Evolutionary conservation across 176 grass and related monocot species (phyloP).

Genomic region (Tillandsia fasciculata): DNA sequence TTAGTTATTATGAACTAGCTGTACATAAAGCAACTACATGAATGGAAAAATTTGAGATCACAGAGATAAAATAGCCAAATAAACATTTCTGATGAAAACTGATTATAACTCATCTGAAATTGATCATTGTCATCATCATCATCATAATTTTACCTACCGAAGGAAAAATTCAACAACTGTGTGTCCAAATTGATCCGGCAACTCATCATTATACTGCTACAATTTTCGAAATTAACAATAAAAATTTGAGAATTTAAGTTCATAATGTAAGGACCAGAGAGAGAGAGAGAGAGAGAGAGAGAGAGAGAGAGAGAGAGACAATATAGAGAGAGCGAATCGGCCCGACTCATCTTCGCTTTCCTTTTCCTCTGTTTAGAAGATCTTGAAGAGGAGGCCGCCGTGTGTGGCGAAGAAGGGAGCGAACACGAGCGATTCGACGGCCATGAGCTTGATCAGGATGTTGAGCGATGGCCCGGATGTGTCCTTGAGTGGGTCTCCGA

Average conservation of each 20-base stretch:
- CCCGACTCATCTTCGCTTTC: background rate
- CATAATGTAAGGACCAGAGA: background rate
- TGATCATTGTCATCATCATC: background rate
- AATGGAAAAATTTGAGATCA: too few species aligned
- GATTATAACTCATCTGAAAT: background rate
- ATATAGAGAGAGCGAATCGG: background rate
- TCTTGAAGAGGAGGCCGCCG: constrained; percentile 80
- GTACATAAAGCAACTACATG: too few species aligned
- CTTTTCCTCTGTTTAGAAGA: constrained; percentile 23
- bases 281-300: background rate
- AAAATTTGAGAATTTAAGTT: background rate
- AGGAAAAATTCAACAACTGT: background rate
- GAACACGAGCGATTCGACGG: constrained; percentile 84
- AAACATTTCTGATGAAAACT: background rate
- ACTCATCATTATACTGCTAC: background rate
- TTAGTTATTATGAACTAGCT: too few species aligned
- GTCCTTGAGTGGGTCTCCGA: constrained; percentile 88
- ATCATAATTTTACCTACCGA: background rate
- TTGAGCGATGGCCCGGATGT: constrained; percentile 86
- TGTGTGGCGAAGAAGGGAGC: constrained; percentile 86
- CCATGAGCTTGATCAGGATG: constrained; percentile 99
- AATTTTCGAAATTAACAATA: background rate
- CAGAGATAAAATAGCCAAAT: too few species aligned
- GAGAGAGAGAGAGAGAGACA: background rate
- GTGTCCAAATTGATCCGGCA: background rate